These are phyloP conservation scores for Suillus paluster DNA, from an alignment of 768 basidiomycete genomes.

Conservation along the genomic window DNA sequence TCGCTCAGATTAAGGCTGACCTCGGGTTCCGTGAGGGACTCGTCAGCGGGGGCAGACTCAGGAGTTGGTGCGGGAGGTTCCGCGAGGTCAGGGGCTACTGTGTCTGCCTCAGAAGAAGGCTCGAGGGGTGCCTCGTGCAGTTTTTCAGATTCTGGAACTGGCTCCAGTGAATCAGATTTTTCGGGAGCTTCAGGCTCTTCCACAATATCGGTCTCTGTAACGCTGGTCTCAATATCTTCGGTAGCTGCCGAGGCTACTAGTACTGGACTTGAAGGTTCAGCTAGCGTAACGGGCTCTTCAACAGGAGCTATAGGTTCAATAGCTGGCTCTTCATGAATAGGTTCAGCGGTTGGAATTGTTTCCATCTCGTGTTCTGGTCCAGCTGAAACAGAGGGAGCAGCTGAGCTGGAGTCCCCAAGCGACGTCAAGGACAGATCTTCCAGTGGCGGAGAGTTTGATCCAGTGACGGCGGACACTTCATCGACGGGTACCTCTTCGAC, in stretches of 20 bases:
- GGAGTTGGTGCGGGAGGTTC: slow-evolving; percentile 4
- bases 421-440: slow-evolving; percentile 31
- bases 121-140: slow-evolving; percentile 11
- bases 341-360: not conserved
- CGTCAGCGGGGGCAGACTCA: slow-evolving; percentile 1
- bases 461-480: slow-evolving; percentile 11
- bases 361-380: slow-evolving; percentile 9
- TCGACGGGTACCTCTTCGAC: slow-evolving; percentile 29
- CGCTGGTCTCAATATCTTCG: not conserved
- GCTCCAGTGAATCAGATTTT: slow-evolving; percentile 8
- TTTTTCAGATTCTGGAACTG: slow-evolving; percentile 7
- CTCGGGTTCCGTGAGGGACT: slow-evolving; percentile 6
- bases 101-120: slow-evolving; percentile 14
- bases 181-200: slow-evolving; percentile 16
- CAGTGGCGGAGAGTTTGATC: slow-evolving; percentile 31
- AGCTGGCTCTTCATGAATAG: not conserved
- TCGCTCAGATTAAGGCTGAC: slow-evolving; percentile 31
- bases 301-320: not conserved
- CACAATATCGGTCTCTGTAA: slow-evolving; percentile 5
- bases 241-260: no score
- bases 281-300: not conserved
- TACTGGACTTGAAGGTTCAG: not conserved
- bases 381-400: slow-evolving; percentile 1
- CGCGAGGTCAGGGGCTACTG: not conserved
- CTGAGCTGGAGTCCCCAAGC: slow-evolving; percentile 21